A percentile compares a stretch with the other conserved stretches of the same genome.
These are phyloP conservation scores for Eutrema heterophyllum DNA, from an alignment of 345 rosid species.

Conservation along the genomic window DNA sequence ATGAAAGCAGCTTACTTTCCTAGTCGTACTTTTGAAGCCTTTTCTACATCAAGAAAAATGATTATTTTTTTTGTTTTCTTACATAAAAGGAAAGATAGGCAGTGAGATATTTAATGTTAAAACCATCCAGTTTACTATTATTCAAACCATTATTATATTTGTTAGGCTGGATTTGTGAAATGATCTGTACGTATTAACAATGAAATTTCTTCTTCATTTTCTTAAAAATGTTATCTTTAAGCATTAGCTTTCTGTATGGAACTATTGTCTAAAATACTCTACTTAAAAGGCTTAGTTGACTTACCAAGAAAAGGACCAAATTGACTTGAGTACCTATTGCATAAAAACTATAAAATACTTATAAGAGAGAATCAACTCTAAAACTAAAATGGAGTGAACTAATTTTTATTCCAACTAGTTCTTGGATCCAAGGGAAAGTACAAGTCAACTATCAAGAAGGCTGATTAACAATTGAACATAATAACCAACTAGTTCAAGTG, in stretches of 20 bases:
- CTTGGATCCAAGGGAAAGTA: conserved; percentile 19
- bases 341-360: background rate
- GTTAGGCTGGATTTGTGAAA: background rate
- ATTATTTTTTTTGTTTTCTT: too few species aligned
- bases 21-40: background rate
- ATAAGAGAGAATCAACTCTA: background rate
- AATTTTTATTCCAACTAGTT: conserved; percentile 13
- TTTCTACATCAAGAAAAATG: background rate
- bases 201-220: background rate
- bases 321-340: conserved; percentile 21
- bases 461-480: background rate
- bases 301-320: background rate
- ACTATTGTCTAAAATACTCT: background rate
- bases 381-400: background rate
- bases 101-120: background rate
- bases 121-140: background rate
- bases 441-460: conserved; percentile 3
- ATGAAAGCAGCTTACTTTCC: background rate
- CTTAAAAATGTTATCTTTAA: background rate
- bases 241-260: background rate
- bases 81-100: background rate
- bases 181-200: background rate
- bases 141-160: background rate
- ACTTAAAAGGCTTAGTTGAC: background rate
- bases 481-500: conserved; percentile 15